Conservation (phyloP, 768 basidiomycete genomes). For the Scleroderma bovista region DNA sequence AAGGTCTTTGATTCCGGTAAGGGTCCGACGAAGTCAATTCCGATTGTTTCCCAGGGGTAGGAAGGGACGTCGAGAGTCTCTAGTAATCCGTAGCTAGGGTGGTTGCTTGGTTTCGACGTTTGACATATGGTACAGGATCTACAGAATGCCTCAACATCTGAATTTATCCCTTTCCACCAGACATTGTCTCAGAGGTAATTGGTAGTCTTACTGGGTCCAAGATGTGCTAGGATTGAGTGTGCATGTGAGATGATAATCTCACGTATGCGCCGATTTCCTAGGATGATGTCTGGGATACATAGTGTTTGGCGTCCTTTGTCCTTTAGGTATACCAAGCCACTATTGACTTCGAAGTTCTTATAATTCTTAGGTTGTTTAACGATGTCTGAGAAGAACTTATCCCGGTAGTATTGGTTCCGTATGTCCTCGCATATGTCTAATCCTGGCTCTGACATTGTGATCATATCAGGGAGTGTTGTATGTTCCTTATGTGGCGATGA, state of each 20-base stretch:
- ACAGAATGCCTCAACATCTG: constrained; percentile 13
- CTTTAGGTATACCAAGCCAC: constrained; percentile 11
- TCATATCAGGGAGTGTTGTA: background rate
- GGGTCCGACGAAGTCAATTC: constrained; percentile 22
- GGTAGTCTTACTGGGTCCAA: constrained; percentile 20
- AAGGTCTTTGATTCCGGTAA: constrained; percentile 15
- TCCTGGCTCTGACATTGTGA: constrained; percentile 5
- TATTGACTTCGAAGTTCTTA: constrained; percentile 12
- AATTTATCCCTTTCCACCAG: constrained; percentile 21
- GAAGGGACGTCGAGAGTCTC: constrained; percentile 22
- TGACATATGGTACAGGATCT: constrained; percentile 8
- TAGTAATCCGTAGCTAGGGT: constrained; percentile 21
- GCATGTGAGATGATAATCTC: constrained; percentile 21
- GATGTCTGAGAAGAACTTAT: constrained; percentile 21
- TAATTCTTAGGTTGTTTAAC: constrained; percentile 17
- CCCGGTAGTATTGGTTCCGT: constrained; percentile 10
- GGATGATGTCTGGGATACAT: constrained; percentile 15
- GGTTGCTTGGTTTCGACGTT: constrained; percentile 18
- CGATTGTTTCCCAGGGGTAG: constrained; percentile 24
- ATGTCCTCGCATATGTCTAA: constrained; percentile 10
- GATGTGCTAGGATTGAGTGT: constrained; percentile 21
- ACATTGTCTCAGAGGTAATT: constrained; percentile 19
- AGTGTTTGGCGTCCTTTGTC: constrained; percentile 9
- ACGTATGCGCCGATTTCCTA: constrained; percentile 1
- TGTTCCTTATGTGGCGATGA: background rate